Percentiles rank a stretch among this genome's conserved stretches.
Conservation (phyloP, 441 rosid genomes). For the Eruca vesicaria region DNA sequence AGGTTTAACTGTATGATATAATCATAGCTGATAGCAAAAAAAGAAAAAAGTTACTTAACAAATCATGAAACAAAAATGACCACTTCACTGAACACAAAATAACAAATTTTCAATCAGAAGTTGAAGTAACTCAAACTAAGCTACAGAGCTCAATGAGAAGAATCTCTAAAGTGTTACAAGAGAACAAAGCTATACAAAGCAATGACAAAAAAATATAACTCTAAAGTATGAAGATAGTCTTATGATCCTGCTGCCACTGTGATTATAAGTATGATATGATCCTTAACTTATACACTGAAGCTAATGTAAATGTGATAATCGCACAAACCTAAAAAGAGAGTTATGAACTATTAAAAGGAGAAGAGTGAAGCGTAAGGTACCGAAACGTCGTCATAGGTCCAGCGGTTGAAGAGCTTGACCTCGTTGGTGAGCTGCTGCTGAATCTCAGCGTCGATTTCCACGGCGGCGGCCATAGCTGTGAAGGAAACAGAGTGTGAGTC, state of each 20-base stretch:
- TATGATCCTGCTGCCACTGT: background rate
- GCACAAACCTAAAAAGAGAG: background rate
- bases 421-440: constrained; percentile 36
- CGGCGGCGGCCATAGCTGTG: constrained; percentile 35
- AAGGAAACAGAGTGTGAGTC: constrained; percentile 9
- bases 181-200: too few relatives aligned
- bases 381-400: constrained; percentile 54
- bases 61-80: too few relatives aligned
- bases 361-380: constrained; percentile 17
- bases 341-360: background rate
- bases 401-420: constrained; percentile 61
- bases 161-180: too few relatives aligned
- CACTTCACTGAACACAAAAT: too few relatives aligned
- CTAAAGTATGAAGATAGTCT: background rate
- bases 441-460: constrained; percentile 28
- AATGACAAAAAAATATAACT: too few relatives aligned
- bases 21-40: too few relatives aligned
- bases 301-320: background rate
- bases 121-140: too few relatives aligned
- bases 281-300: background rate
- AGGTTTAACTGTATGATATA: too few relatives aligned
- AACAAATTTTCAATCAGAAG: too few relatives aligned
- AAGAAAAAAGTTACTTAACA: too few relatives aligned
- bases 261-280: background rate
- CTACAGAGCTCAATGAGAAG: too few relatives aligned